Percentiles rank a stretch among this genome's conserved stretches.
Evolutionary conservation across 345 rosid genomes (phyloP).

Genomic region (Camelina hispida): DNA sequence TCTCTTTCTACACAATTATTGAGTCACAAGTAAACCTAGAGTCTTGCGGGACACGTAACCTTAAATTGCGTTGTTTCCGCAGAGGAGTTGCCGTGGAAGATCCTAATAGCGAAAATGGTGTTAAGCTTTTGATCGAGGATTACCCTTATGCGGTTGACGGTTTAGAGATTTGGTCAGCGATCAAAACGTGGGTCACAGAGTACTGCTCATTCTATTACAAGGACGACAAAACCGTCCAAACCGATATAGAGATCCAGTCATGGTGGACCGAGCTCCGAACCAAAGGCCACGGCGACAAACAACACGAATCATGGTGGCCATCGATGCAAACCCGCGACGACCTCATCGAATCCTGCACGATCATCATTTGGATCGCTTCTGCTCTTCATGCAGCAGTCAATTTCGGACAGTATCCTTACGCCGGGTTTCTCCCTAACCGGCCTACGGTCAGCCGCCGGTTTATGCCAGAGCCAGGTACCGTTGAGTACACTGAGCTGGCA

Average conservation of each 20-base stretch:
- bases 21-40: neutral
- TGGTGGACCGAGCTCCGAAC: slow-evolving; percentile 86
- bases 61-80: neutral
- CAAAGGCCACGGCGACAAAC: slow-evolving; percentile 80
- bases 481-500: no score
- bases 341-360: slow-evolving; percentile 61
- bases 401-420: no score
- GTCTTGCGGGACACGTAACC: neutral
- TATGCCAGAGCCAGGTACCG: no score
- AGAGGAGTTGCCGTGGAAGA: slow-evolving; percentile 84
- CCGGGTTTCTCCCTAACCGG: no score
- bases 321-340: slow-evolving; percentile 60
- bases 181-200: slow-evolving; percentile 77
- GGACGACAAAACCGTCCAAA: slow-evolving; percentile 58
- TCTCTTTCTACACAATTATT: neutral
- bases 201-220: slow-evolving; percentile 81
- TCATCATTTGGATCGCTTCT: no score
- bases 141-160: slow-evolving; percentile 95
- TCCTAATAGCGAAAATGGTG: slow-evolving; percentile 41
- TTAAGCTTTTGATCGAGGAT: slow-evolving; percentile 68
- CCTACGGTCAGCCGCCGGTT: no score
- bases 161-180: slow-evolving; percentile 38
- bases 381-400: no score
- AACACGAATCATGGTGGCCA: slow-evolving; percentile 83
- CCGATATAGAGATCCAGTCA: slow-evolving; percentile 71